Conservation (phyloP, 2,329 filamentous ascomycete genomes). For the Cladosporium sp. region DNA sequence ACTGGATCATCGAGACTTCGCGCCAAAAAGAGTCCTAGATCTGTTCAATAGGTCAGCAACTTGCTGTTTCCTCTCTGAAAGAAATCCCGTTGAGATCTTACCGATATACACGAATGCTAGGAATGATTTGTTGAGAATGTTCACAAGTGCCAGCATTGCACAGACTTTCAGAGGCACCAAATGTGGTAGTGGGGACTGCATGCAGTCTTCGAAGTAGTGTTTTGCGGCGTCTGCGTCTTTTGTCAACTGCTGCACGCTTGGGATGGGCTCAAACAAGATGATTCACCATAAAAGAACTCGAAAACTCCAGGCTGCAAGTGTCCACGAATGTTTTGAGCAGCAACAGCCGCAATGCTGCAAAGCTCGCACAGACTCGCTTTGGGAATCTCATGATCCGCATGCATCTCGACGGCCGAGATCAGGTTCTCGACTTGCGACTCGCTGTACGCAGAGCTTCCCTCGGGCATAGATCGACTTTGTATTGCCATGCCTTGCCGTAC, state of each 20-base stretch:
- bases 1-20: not conserved
- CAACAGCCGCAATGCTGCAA: slow-evolving; percentile 4
- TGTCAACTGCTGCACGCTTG: not conserved
- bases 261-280: no score
- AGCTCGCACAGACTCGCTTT: slow-evolving; percentile 5
- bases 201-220: slow-evolving; percentile 11
- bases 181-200: slow-evolving; percentile 1
- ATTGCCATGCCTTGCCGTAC: slow-evolving; percentile 1
- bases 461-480: not conserved
- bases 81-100: not conserved
- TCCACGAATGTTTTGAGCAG: not conserved
- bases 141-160: slow-evolving; percentile 4
- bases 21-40: slow-evolving; percentile 2
- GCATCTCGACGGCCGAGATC: slow-evolving; percentile 1
- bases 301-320: slow-evolving; percentile 4
- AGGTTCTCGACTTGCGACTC: slow-evolving; percentile 5
- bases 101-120: slow-evolving; percentile 9
- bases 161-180: slow-evolving; percentile 4
- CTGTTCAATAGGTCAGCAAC: not conserved
- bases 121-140: slow-evolving; percentile 6
- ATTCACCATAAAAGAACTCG: slow-evolving; percentile 9
- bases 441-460: not conserved
- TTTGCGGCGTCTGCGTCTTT: slow-evolving; percentile 1
- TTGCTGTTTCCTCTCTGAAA: not conserved
- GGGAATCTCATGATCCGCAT: slow-evolving; percentile 1